Evolutionary conservation across 257 asterid genomes (phyloP).

Genomic region (Avicennia marina): DNA sequence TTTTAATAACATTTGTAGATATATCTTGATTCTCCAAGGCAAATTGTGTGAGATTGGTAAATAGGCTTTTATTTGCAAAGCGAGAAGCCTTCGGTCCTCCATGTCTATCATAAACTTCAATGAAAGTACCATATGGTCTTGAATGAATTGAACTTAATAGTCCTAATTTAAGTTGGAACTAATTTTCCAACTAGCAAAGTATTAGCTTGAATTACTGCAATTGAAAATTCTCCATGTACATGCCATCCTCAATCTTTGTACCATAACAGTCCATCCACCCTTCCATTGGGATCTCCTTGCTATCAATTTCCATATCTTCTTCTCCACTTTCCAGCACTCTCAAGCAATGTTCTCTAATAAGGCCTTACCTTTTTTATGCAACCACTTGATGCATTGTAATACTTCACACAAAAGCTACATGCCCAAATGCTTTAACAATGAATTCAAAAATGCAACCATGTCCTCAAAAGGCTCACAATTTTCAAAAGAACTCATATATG

Average conservation of each 20-base stretch:
- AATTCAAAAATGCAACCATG: neutral
- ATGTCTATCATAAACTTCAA: slow-evolving; percentile 97
- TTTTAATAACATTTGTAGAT: slow-evolving; percentile 55
- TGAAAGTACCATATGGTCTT: slow-evolving; percentile 80
- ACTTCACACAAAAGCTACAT: too few species aligned
- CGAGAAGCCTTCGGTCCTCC: slow-evolving; percentile 96
- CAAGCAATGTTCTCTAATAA: slow-evolving; percentile 77
- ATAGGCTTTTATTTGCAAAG: slow-evolving; percentile 58
- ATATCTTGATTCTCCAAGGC: slow-evolving; percentile 68
- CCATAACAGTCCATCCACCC: slow-evolving; percentile 80
- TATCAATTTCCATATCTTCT: slow-evolving; percentile 31
- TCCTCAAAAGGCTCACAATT: slow-evolving; percentile 7
- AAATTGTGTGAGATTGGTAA: slow-evolving; percentile 62
- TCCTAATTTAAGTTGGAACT: slow-evolving; percentile 86
- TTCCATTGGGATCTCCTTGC: slow-evolving; percentile 53
- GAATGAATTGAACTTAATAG: slow-evolving; percentile 57
- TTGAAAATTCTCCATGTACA: slow-evolving; percentile 74
- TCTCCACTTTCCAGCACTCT: slow-evolving; percentile 53
- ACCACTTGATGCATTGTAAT: too few species aligned
- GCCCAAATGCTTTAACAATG: slow-evolving; percentile 15
- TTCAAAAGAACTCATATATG: too few species aligned
- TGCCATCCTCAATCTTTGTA: slow-evolving; percentile 77
- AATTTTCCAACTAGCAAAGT: slow-evolving; percentile 87
- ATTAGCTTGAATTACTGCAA: slow-evolving; percentile 92
- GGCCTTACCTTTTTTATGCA: slow-evolving; percentile 64